phyloP scores from a whole-genome alignment of 148 eudicot species.

The Diospyros kaki region DNA sequence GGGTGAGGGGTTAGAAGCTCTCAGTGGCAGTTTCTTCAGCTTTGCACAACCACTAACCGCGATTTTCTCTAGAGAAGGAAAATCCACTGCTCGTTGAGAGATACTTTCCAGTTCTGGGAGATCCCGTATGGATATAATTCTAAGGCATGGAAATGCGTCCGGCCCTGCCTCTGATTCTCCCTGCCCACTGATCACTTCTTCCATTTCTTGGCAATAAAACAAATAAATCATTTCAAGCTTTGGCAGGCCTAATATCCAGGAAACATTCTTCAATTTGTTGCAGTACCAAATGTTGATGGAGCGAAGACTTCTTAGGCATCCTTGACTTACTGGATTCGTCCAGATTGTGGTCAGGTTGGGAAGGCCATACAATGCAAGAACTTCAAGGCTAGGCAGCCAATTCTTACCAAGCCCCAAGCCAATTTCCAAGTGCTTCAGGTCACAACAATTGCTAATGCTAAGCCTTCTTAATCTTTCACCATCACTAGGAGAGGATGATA shows the following conservation, averaged over 20 bases:
- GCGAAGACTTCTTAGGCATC: constrained; percentile 15
- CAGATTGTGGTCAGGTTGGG: constrained; percentile 19
- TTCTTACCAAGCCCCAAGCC: constrained; percentile 6
- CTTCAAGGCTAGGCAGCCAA: constrained; percentile 24
- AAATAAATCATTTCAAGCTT: constrained; percentile 23
- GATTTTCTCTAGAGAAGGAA: constrained; percentile 16
- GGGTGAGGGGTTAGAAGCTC: constrained; percentile 7
- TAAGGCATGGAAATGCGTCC: constrained; percentile 16
- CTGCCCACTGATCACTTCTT: constrained; percentile 17
- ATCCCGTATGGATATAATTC: constrained; percentile 17
- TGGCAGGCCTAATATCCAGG: constrained; percentile 19
- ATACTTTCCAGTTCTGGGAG: constrained; percentile 13
- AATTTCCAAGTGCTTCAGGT: constrained; percentile 16
- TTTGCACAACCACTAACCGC: constrained; percentile 23
- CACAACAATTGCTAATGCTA: constrained; percentile 24
- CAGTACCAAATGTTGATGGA: constrained; percentile 22
- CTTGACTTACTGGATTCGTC: constrained; percentile 14
- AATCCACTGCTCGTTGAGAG: constrained; percentile 2
- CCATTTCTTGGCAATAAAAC: constrained; percentile 28
- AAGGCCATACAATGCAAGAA: constrained; percentile 18
- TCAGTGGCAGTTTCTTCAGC: constrained; percentile 22
- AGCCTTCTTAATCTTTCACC: constrained; percentile 22
- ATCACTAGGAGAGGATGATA: constrained; percentile 18
- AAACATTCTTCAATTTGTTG: constrained; percentile 23
- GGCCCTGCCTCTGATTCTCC: constrained; percentile 11